phyloP scores from a whole-genome alignment of 345 rosid species.

The Brassica cretica region DNA sequence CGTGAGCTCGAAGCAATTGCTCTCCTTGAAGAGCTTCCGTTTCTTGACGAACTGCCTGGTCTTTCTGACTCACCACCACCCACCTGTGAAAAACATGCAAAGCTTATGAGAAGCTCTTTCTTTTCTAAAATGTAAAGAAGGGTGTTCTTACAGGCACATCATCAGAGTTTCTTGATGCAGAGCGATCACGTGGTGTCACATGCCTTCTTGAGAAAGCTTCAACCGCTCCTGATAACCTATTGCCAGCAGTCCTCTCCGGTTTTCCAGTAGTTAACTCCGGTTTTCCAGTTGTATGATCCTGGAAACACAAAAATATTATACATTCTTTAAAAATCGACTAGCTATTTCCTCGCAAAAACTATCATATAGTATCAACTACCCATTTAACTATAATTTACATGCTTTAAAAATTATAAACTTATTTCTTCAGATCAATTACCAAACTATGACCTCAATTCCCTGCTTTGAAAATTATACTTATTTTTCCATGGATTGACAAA shows the following conservation, averaged over 20 bases:
- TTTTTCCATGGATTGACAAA: no score
- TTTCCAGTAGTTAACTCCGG: constrained; percentile 50
- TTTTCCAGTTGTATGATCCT: constrained; percentile 50
- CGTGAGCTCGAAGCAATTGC: constrained; percentile 60
- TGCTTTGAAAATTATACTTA: no score
- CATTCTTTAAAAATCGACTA: constrained; percentile 9
- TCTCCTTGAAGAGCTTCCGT: constrained; percentile 63
- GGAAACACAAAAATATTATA: constrained; percentile 20
- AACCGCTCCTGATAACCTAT: constrained; percentile 55
- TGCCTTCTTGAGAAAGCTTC: constrained; percentile 72
- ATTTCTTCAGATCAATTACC: no score
- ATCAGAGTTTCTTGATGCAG: constrained; percentile 57
- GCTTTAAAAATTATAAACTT: no score
- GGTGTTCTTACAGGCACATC: constrained; percentile 55
- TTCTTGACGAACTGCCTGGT: constrained; percentile 50
- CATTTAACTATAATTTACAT: neutral
- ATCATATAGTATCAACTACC: no score
- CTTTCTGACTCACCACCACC: constrained; percentile 48
- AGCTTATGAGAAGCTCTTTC: neutral
- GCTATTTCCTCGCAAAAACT: no score
- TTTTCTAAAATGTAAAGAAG: no score
- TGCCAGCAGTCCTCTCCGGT: constrained; percentile 28
- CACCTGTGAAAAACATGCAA: neutral
- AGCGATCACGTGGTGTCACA: constrained; percentile 48
- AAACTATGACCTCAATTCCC: no score